phyloP scores from a whole-genome alignment of 164 flowering plant genomes.

The Annona squamosa region DNA sequence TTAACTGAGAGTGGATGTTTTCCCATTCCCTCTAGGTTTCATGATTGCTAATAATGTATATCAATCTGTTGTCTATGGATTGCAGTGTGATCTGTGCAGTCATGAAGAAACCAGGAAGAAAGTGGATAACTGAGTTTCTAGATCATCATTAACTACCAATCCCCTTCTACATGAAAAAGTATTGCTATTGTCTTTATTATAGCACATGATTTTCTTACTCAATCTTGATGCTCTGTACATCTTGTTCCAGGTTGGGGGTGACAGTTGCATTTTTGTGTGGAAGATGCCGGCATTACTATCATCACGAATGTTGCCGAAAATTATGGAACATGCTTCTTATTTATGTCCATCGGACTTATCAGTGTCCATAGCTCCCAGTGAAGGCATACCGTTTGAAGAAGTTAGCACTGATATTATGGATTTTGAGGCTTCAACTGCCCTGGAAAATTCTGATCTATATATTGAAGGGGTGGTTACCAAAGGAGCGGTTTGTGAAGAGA shows the following conservation, averaged over 20 bases:
- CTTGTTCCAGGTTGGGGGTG: conserved; percentile 51
- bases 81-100: neutral
- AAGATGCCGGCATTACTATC: conserved; percentile 42
- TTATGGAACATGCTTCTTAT: conserved; percentile 28
- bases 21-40: neutral
- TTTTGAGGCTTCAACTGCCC: conserved; percentile 7
- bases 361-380: conserved; percentile 18
- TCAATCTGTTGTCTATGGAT: neutral
- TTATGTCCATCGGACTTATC: conserved; percentile 24
- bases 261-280: conserved; percentile 78
- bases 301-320: conserved; percentile 42
- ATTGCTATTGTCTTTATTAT: neutral
- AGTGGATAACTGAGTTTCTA: neutral
- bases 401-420: conserved; percentile 10
- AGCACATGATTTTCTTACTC: neutral
- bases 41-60: neutral
- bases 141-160: neutral
- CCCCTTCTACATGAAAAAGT: neutral
- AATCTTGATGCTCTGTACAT: conserved; percentile 1
- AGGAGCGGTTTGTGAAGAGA: conserved; percentile 14
- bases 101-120: neutral
- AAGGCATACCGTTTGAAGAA: conserved; percentile 19
- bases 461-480: conserved; percentile 10
- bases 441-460: conserved; percentile 9
- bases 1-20: neutral